Conservation (phyloP, 1,139 yeast species). For the Diutina rugosa region DNA sequence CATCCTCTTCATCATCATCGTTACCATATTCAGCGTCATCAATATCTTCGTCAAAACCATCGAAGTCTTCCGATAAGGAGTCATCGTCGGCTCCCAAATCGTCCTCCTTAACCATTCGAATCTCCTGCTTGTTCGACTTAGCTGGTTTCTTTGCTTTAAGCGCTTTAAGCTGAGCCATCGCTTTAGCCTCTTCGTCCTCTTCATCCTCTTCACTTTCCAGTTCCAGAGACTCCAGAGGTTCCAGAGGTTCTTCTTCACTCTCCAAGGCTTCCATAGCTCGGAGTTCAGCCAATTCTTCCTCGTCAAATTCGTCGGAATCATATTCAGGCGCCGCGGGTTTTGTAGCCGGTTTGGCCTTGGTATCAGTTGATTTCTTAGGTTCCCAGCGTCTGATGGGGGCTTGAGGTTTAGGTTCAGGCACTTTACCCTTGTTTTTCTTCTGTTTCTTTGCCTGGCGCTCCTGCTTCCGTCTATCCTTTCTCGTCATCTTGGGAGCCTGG, state of each 20-base stretch:
- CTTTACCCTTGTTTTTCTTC: slow-evolving; percentile 11
- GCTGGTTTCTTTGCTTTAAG: neutral
- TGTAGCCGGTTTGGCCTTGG: neutral
- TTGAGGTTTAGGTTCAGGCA: neutral
- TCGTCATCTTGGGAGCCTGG: slow-evolving; percentile 14
- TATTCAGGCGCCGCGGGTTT: neutral
- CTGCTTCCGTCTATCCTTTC: slow-evolving; percentile 48
- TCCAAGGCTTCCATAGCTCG: neutral
- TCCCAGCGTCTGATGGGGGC: neutral
- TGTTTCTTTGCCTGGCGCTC: slow-evolving; percentile 41
- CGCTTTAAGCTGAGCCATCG: neutral
- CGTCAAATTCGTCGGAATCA: slow-evolving; percentile 10
- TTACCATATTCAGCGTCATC: neutral
- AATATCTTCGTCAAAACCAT: neutral
- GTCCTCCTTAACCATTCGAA: neutral
- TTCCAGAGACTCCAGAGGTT: neutral
- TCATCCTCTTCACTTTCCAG: neutral
- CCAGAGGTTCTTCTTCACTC: neutral
- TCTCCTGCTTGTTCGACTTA: neutral
- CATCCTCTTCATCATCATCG: neutral
- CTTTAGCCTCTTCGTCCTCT: neutral
- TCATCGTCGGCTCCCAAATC: neutral
- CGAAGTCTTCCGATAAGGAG: neutral
- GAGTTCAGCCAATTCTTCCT: neutral
- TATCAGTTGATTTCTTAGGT: slow-evolving; percentile 1